phyloP scores from a whole-genome alignment of 2,329 filamentous ascomycete genomes.

The Penicillium thymicola region DNA sequence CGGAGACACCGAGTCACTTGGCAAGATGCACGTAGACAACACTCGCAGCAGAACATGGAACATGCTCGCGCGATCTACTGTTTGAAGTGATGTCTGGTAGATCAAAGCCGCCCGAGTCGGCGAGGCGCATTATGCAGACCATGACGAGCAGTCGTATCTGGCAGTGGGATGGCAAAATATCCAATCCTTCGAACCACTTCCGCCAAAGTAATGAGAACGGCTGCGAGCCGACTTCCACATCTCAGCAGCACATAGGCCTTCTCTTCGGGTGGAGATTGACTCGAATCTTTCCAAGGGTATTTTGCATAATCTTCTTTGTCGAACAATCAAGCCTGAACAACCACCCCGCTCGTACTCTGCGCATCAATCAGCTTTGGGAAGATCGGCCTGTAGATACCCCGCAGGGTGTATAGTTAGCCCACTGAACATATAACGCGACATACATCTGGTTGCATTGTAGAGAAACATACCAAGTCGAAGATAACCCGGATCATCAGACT shows the following conservation, averaged over 20 bases:
- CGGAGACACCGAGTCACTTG: not conserved
- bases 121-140: not conserved
- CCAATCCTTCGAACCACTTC: not conserved
- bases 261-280: not conserved
- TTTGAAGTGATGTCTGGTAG: not conserved
- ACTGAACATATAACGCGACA: not conserved
- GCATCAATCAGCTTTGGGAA: slow-evolving; percentile 46
- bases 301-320: not conserved
- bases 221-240: not conserved
- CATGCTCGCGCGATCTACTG: not conserved
- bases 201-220: not conserved
- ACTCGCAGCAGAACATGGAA: not conserved
- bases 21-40: not conserved
- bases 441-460: not conserved
- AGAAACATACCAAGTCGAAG: slow-evolving; percentile 69
- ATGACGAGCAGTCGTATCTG: not conserved
- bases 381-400: slow-evolving; percentile 44
- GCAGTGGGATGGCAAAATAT: not conserved
- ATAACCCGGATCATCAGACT: slow-evolving; percentile 96
- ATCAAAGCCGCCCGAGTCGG: not conserved
- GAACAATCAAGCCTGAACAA: not conserved
- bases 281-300: not conserved
- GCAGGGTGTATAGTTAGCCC: slow-evolving; percentile 6
- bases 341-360: not conserved
- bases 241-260: not conserved